phyloP scores from a whole-genome alignment of 768 basidiomycete genomes.

The Austroboletus eburneus region DNA sequence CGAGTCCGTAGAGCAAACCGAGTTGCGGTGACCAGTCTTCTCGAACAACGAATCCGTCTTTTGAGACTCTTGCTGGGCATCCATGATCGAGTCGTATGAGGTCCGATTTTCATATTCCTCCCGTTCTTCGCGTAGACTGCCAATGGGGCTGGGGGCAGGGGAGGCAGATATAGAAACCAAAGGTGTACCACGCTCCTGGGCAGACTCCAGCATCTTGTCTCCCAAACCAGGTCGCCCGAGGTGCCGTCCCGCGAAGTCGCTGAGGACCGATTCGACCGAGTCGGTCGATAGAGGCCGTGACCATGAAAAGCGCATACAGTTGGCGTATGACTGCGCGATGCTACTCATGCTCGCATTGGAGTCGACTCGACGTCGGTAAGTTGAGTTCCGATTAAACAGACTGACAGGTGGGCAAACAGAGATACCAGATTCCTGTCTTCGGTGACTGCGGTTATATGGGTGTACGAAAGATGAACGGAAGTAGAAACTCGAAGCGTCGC shows the following conservation, averaged over 20 bases:
- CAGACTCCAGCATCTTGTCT: constrained; percentile 83
- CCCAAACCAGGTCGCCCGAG: constrained; percentile 71
- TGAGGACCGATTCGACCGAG: constrained; percentile 64
- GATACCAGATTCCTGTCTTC: constrained; percentile 59
- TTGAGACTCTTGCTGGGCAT: constrained; percentile 41
- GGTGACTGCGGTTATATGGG: constrained; percentile 46
- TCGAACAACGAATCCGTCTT: constrained; percentile 56
- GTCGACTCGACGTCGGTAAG: constrained; percentile 49
- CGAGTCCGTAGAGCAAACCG: constrained; percentile 50
- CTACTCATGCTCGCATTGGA: constrained; percentile 59
- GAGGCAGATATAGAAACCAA: constrained; percentile 65
- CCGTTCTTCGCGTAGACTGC: constrained; percentile 13
- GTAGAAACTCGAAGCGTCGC: constrained; percentile 76
- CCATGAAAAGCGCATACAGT: constrained; percentile 57
- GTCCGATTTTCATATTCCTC: constrained; percentile 31
- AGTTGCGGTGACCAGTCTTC: constrained; percentile 50
- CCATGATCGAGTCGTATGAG: constrained; percentile 67
- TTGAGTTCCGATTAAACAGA: constrained; percentile 65
- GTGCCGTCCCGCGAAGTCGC: constrained; percentile 55
- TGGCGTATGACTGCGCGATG: constrained; percentile 51
- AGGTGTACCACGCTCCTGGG: constrained; percentile 46
- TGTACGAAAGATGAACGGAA: constrained; percentile 38
- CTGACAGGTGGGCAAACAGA: constrained; percentile 66
- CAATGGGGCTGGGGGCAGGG: constrained; percentile 45
- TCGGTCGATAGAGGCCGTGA: constrained; percentile 50